phyloP scores from a whole-genome alignment of 176 grass and related monocot genomes.

The Metroxylon sagu region DNA sequence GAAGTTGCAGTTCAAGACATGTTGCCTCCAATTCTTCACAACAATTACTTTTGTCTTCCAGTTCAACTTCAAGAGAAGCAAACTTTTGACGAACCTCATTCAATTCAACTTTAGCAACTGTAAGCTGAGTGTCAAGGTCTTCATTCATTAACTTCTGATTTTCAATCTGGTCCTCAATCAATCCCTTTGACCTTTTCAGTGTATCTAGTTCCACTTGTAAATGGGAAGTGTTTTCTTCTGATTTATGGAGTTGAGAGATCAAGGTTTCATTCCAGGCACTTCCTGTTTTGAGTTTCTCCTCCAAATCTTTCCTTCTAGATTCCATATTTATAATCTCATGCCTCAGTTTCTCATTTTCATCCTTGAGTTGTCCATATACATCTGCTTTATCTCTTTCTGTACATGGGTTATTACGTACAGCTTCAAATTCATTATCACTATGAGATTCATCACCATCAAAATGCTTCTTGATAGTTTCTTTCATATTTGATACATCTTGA shows the following conservation, averaged over 20 bases:
- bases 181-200: slow-evolving; percentile 32
- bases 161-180: slow-evolving; percentile 3
- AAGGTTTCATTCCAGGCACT: slow-evolving; percentile 9
- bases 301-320: slow-evolving; percentile 6
- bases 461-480: slow-evolving; percentile 61
- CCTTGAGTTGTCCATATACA: slow-evolving; percentile 24
- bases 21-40: slow-evolving; percentile 13
- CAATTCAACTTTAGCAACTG: slow-evolving; percentile 9
- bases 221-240: slow-evolving; percentile 28
- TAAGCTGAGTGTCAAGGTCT: slow-evolving; percentile 14
- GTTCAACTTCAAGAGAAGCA: slow-evolving; percentile 2
- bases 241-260: slow-evolving; percentile 13
- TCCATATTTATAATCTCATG: background rate
- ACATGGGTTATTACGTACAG: slow-evolving; percentile 21
- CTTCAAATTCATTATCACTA: slow-evolving; percentile 35
- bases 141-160: slow-evolving; percentile 18
- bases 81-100: slow-evolving; percentile 20
- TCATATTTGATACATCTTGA: slow-evolving; percentile 92
- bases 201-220: slow-evolving; percentile 35
- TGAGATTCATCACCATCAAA: slow-evolving; percentile 38
- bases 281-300: slow-evolving; percentile 9
- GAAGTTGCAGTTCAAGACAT: slow-evolving; percentile 28
- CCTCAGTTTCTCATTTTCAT: slow-evolving; percentile 7
- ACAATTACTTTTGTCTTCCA: background rate
- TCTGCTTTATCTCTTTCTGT: slow-evolving; percentile 16